A percentile compares a stretch with the other conserved stretches of the same genome.
These are phyloP conservation scores for Phytophthora pistaciae DNA, from an alignment of 352 stramenopile genomes.

Conservation along the genomic window DNA sequence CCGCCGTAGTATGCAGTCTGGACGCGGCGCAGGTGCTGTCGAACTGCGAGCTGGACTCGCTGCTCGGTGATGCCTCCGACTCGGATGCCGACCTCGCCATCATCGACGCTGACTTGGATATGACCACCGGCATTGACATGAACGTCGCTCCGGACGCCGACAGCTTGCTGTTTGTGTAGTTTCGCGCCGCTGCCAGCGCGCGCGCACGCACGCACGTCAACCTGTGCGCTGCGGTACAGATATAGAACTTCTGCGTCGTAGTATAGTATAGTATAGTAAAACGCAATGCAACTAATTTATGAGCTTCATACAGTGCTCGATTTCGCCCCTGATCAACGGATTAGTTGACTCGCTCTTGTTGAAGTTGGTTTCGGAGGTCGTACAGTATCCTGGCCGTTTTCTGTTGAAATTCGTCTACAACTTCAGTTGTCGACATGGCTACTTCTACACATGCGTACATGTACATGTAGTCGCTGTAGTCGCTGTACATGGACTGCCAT, in stretches of 20 bases:
- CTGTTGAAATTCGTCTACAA: neutral
- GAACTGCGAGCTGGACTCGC: slow-evolving; percentile 18
- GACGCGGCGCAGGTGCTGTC: neutral
- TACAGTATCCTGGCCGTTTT: neutral
- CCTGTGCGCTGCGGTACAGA: neutral
- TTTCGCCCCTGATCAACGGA: neutral
- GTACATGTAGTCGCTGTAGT: no score
- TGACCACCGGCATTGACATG: neutral
- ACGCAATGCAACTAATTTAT: neutral
- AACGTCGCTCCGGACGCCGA: neutral
- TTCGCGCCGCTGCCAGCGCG: neutral
- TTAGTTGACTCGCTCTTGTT: neutral
- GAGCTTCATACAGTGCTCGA: neutral
- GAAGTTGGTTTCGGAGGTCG: neutral
- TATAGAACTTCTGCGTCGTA: neutral
- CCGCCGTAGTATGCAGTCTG: slow-evolving; percentile 7
- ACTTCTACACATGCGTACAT: neutral
- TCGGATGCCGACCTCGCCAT: neutral
- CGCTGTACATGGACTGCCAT: no score
- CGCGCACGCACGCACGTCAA: neutral
- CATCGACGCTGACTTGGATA: neutral
- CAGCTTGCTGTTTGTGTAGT: neutral
- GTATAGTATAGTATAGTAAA: neutral
- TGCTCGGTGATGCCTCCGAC: slow-evolving; percentile 8
- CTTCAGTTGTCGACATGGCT: neutral